Percentiles rank a stretch among this genome's conserved stretches.
phyloP scores from a whole-genome alignment of 1,284 basidiomycete genomes.

The Megacollybia platyphylla region DNA sequence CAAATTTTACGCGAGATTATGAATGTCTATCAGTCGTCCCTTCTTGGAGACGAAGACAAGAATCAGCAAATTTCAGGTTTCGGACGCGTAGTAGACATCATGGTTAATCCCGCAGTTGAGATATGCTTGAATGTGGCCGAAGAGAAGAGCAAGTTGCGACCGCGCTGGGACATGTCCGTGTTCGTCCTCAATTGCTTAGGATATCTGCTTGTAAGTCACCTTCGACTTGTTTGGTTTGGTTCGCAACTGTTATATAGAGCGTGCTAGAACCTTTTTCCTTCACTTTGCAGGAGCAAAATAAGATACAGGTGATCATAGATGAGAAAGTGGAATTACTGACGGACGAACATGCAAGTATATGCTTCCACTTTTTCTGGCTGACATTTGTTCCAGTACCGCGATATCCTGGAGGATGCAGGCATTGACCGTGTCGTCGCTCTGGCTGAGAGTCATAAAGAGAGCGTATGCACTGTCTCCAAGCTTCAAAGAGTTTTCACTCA shows the following conservation, averaged over 20 bases:
- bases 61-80: conserved; percentile 44
- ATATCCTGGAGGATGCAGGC: conserved; percentile 64
- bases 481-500: conserved; percentile 1
- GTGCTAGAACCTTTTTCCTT: conserved; percentile 67
- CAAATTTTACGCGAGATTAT: conserved; percentile 83
- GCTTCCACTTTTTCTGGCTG: conserved; percentile 1
- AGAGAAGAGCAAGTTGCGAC: conserved; percentile 41
- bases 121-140: conserved; percentile 64
- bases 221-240: neutral
- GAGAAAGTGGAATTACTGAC: conserved; percentile 54
- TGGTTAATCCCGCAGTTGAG: conserved; percentile 72
- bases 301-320: conserved; percentile 53
- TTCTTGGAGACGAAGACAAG: conserved; percentile 47
- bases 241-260: conserved; percentile 27
- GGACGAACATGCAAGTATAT: conserved; percentile 58
- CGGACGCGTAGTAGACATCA: conserved; percentile 61
- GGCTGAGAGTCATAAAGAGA: conserved; percentile 36
- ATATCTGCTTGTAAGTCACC: conserved; percentile 54
- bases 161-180: conserved; percentile 67
- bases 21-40: conserved; percentile 74
- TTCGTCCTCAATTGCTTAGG: conserved; percentile 79
- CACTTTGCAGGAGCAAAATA: conserved; percentile 46
- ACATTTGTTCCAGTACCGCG: conserved; percentile 40
- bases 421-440: conserved; percentile 53
- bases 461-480: conserved; percentile 26